A percentile compares a stretch with the other conserved stretches of the same genome.
Evolutionary conservation across 805 yeast species (phyloP).

Genomic region (Cephaloascus fragrans): DNA sequence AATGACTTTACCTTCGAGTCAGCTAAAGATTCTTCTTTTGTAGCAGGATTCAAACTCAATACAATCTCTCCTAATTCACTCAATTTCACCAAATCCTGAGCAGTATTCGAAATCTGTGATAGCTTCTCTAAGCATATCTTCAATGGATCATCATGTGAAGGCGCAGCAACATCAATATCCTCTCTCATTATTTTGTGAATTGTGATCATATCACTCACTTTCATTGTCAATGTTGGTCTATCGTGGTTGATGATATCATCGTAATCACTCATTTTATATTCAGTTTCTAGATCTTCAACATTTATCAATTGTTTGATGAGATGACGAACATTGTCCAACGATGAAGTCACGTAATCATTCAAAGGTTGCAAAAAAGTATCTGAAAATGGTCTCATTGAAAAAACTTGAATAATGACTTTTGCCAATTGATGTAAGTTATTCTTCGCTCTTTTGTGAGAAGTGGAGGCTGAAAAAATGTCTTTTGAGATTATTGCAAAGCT

Average conservation of each 20-base stretch:
- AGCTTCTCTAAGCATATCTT: constrained; percentile 30
- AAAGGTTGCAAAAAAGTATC: constrained; percentile 71
- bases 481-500: constrained; percentile 40
- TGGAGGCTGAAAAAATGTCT: constrained; percentile 15
- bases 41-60: constrained; percentile 45
- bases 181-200: constrained; percentile 33
- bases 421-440: constrained; percentile 49
- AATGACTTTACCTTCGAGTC: constrained; percentile 53
- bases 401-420: constrained; percentile 54
- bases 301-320: constrained; percentile 40
- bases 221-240: constrained; percentile 36
- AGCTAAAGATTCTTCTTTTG: constrained; percentile 32
- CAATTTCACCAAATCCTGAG: constrained; percentile 33
- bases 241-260: constrained; percentile 51
- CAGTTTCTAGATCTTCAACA: constrained; percentile 45
- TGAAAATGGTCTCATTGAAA: constrained; percentile 59
- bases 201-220: constrained; percentile 34
- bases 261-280: constrained; percentile 52
- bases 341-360: constrained; percentile 56
- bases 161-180: constrained; percentile 33
- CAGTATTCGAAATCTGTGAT: constrained; percentile 23
- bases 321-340: constrained; percentile 34
- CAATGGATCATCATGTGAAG: constrained; percentile 46
- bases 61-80: constrained; percentile 44
- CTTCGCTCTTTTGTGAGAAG: constrained; percentile 11